Base-by-base conservation (phyloP, 352 stramenopile genomes). In the Globisporangium recalcitrans region DNA sequence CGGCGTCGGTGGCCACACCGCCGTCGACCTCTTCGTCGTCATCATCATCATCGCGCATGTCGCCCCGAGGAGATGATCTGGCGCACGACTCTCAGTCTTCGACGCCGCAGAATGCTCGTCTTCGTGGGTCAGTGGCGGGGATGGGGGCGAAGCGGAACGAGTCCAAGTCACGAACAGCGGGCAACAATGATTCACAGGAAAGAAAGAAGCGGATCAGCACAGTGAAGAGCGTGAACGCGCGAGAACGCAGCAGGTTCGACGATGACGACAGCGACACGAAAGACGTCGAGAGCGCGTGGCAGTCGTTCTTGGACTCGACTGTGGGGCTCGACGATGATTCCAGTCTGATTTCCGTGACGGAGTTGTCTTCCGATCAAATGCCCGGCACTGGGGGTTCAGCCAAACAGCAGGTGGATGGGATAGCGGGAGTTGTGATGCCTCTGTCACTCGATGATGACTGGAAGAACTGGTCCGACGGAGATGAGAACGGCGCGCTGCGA, bases 201-300 rank as follows among this genome's bases (percentile, higher is more conserved):
- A 65, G 38, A 31, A 73, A 49, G 52, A 69, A 26, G 13, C 70
- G 36, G 32, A 26, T 26, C 26, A 70, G 8, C 42, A 68, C 27
- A 11, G 40, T 27, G 14, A 32, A 10, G 6, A 47, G 53, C 13
- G 53, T 21, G 60, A 64, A 44, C 11, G 16, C 53, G 16, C 42
- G 42, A n/a, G 42, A 62, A 26, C 51, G 24, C 26, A 68, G 34
- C 26, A 56, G 55, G 5, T 62, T 63, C 34, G 74, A 82, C 36
- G 73, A 88, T 21, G 79, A 83, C 16, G 75, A 86, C 6, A 69
- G 69, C n/a, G 77, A 88, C 61, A 88, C 71, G 3, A 73, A 64
- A 9, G 81, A 90, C 31, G 81, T 90, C 1, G 77, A 88, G 47
- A 54, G 58, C 1, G 81, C 79, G 21, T 90, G 81, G 81, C 70